A percentile compares a stretch with the other conserved stretches of the same genome.
phyloP scores from a whole-genome alignment of 2,329 filamentous ascomycete genomes.

The Aschersonia sp. region DNA sequence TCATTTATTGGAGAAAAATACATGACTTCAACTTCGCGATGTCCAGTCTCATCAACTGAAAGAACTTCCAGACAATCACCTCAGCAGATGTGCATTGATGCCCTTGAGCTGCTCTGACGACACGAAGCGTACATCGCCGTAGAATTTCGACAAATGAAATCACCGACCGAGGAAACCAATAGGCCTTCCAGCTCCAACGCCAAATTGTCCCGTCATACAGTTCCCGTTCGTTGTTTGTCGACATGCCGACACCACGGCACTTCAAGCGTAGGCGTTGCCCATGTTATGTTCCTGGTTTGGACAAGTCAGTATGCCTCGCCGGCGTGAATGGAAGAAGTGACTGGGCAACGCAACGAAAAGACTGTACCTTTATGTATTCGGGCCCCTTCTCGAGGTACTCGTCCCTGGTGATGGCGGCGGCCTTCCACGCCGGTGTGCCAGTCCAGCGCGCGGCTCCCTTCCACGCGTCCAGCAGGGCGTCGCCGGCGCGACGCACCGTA shows the following conservation, averaged over 20 bases:
- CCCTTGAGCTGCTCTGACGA: too few species aligned
- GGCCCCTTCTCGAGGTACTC: conserved; percentile 87
- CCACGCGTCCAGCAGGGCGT: conserved; percentile 83
- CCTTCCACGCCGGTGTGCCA: conserved; percentile 41
- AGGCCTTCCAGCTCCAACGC: background rate
- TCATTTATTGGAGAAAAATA: too few species aligned
- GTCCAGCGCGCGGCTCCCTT: conserved; percentile 83
- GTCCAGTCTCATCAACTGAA: too few species aligned
- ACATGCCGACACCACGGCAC: background rate
- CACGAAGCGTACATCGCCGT: too few species aligned
- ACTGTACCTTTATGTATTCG: conserved; percentile 75
- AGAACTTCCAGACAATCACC: too few species aligned
- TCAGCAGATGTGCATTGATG: too few species aligned
- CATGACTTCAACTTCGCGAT: too few species aligned
- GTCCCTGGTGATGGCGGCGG: conserved; percentile 56
- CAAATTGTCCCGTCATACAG: background rate
- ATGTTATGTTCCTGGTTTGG: conserved; percentile 45
- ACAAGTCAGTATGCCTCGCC: too few species aligned
- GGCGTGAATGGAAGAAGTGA: background rate
- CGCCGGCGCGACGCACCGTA: conserved; percentile 55
- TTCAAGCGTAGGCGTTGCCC: conserved; percentile 43
- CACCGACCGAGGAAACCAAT: too few species aligned
- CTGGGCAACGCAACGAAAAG: conserved; percentile 1
- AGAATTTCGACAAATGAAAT: too few species aligned
- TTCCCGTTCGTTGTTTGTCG: too few species aligned